A percentile compares a stretch with the other conserved stretches of the same genome.
These are phyloP conservation scores for Eucalyptus marginata DNA, from an alignment of 345 rosid species.

Conservation along the genomic window DNA sequence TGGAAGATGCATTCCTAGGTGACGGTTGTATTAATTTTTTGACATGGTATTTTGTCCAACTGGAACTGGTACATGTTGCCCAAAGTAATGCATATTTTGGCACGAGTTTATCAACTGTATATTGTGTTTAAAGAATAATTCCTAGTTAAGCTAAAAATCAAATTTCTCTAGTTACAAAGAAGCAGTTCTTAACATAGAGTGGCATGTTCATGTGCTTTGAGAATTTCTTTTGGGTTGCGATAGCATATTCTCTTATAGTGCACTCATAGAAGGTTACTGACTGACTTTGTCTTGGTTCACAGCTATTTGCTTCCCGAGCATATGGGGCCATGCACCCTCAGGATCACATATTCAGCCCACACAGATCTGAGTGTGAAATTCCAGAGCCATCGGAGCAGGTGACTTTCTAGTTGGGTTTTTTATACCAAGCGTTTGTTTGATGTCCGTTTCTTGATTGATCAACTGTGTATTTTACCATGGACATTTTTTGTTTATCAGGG, in stretches of 20 bases:
- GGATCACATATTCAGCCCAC: constrained; percentile 97
- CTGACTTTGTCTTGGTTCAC: constrained; percentile 4
- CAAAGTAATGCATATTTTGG: constrained; percentile 1
- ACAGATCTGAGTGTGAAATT: constrained; percentile 98
- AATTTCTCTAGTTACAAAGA: neutral
- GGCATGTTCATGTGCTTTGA: neutral
- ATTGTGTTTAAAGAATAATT: neutral
- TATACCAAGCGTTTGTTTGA: neutral
- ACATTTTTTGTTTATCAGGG: constrained; percentile 36
- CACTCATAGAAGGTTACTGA: neutral
- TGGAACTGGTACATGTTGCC: constrained; percentile 5
- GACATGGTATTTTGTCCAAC: constrained; percentile 51
- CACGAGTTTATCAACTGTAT: neutral
- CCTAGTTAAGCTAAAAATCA: neutral
- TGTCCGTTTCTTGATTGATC: neutral
- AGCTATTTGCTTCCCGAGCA: constrained; percentile 87
- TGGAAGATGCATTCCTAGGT: constrained; percentile 99
- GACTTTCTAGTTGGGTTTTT: neutral
- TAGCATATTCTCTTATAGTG: neutral
- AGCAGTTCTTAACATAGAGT: neutral
- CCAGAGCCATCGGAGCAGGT: constrained; percentile 99
- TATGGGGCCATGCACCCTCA: constrained; percentile 64
- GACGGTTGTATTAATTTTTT: constrained; percentile 54
- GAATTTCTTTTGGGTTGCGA: neutral
- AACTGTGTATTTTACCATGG: neutral